Base-by-base conservation (phyloP, 768 basidiomycete genomes). In the Rhodocollybia butyracea region DNA sequence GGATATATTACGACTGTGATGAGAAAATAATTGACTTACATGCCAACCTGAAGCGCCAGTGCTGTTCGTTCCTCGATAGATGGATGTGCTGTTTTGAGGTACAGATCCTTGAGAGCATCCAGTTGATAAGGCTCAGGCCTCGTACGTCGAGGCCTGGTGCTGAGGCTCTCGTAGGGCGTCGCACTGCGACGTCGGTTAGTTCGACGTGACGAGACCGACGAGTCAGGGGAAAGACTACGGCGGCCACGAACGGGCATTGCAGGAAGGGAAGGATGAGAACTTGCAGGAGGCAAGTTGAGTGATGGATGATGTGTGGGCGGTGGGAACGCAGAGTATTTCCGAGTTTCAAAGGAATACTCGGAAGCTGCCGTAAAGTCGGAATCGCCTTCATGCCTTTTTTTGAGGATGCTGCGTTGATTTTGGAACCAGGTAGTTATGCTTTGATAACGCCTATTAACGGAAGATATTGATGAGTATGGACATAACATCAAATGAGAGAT, bases 341-440 rank as follows among this genome's bases (percentile, higher is more conserved):
- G 61, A 61, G 45, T 68, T 62, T 57, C 66, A 66, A 67, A 63
- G 59, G 61, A 60, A 54, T 43, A 68, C 63, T 57, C 65, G 66
- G 58, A 66, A 62, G 46, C 58, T 41, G 64, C 63, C 39, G 70
- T 65, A 46, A 61, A 46, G 22, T 63, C 66, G 32, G 75, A 73
- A 27, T 81, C 78, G 47, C 86, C 84, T 58, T 88, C 85, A 60
- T 76, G 81, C 61, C 78, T 80, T 72, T 87, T 88, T 74, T 86
- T 87, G 30, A 86, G 82, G 60, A 85, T 78, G 67, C 83, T 89
- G 62, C 88, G 87, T 64, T 91, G 88, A 63, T 90, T 89, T 76
- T 91, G 89, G 68, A 91, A 91, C 90, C 89, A 91, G 65, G 91
- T 90, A 1, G 85, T 89, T 55, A 91, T 84, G 55, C 83, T 88